These are phyloP conservation scores for Nemania bipapillata DNA, from an alignment of 2,329 filamentous ascomycete species.

Conservation along the genomic window DNA sequence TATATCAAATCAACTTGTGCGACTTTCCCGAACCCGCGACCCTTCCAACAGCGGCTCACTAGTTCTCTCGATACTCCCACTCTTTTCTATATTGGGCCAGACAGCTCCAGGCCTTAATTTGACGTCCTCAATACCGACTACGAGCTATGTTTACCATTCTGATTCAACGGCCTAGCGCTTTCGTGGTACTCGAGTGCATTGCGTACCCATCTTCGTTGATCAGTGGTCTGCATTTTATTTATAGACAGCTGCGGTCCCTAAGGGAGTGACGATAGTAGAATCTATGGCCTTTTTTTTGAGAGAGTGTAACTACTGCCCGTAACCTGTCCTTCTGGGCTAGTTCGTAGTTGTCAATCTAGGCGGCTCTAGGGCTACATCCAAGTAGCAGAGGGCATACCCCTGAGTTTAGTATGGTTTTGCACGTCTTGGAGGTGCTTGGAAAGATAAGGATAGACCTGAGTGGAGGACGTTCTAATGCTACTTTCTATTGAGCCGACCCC, in stretches of 20 bases:
- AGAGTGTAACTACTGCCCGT: no score
- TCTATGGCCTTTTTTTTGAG: no score
- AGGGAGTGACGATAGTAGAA: no score
- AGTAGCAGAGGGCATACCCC: background rate
- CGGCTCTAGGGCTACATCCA: conserved; percentile 3
- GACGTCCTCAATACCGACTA: background rate
- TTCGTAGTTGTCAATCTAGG: background rate
- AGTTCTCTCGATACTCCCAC: background rate
- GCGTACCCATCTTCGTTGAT: background rate
- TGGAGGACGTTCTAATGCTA: background rate
- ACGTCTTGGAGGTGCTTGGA: background rate
- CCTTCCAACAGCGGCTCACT: background rate
- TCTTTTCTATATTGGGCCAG: background rate
- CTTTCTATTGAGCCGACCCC: background rate
- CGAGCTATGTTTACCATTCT: background rate
- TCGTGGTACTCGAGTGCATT: no score
- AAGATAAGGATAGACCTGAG: background rate
- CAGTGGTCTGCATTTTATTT: background rate
- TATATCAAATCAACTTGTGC: background rate
- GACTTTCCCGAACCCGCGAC: background rate
- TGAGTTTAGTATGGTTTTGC: background rate
- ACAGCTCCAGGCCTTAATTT: background rate
- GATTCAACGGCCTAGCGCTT: background rate
- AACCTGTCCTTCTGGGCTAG: background rate
- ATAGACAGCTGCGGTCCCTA: background rate